Evolutionary conservation across 2,329 filamentous ascomycete genomes (phyloP).

Genomic region (Berkeleyomyces basicola): DNA sequence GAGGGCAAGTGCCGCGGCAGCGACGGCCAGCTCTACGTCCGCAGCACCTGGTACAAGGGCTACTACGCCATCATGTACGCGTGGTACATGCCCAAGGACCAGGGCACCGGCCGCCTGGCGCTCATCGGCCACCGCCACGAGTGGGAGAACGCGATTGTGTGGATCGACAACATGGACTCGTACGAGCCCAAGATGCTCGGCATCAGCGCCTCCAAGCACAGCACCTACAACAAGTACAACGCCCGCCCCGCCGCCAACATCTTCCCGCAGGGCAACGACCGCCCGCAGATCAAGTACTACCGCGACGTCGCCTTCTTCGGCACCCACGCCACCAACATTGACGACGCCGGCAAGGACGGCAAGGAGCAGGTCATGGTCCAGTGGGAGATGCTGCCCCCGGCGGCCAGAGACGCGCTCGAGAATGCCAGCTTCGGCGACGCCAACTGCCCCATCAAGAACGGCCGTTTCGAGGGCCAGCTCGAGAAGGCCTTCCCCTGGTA

Average conservation of each 20-base stretch:
- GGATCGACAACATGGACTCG: constrained; percentile 18
- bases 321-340: constrained; percentile 25
- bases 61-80: constrained; percentile 26
- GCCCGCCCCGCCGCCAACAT: neutral
- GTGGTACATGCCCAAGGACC: constrained; percentile 32
- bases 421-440: constrained; percentile 26
- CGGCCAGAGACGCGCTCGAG: constrained; percentile 22
- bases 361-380: constrained; percentile 25
- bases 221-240: constrained; percentile 20
- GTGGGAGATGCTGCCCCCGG: constrained; percentile 26
- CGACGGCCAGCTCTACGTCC: constrained; percentile 25
- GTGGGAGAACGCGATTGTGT: constrained; percentile 24
- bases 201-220: constrained; percentile 24
- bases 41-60: constrained; percentile 18
- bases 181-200: constrained; percentile 21
- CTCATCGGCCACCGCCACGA: constrained; percentile 24
- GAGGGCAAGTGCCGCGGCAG: constrained; percentile 21
- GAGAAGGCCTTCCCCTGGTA: constrained; percentile 13
- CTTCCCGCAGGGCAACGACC: constrained; percentile 13
- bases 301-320: constrained; percentile 16
- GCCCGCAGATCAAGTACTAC: constrained; percentile 21
- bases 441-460: constrained; percentile 25
- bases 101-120: constrained; percentile 19
- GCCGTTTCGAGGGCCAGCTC: constrained; percentile 17
- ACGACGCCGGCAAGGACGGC: constrained; percentile 19